These are phyloP conservation scores for Fonsecaea erecta DNA, from an alignment of 2,329 filamentous ascomycete genomes.

Conservation along the genomic window DNA sequence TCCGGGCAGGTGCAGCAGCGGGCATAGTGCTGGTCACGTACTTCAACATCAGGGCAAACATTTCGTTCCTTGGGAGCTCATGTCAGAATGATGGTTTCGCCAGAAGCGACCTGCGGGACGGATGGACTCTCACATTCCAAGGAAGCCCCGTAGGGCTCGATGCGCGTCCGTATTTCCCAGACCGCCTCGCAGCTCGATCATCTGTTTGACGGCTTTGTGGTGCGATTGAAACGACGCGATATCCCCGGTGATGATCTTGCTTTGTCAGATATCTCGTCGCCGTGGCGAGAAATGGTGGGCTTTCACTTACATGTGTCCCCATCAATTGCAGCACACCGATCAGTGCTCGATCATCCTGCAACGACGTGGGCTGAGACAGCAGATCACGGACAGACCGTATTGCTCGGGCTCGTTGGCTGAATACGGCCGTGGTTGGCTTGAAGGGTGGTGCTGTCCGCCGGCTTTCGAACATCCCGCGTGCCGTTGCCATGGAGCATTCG, in stretches of 20 bases:
- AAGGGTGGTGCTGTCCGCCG: neutral
- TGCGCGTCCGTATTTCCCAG: neutral
- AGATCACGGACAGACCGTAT: neutral
- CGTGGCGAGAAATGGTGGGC: neutral
- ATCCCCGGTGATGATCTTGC: slow-evolving; percentile 1
- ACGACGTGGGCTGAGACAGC: neutral
- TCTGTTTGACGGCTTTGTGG: slow-evolving; percentile 3
- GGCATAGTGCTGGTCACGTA: neutral
- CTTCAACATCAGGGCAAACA: slow-evolving; percentile 1
- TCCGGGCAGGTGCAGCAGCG: neutral
- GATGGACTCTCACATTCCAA: neutral
- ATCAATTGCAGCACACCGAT: slow-evolving; percentile 4
- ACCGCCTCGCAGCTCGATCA: slow-evolving; percentile 4
- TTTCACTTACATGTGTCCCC: neutral
- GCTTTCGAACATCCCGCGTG: slow-evolving; percentile 1
- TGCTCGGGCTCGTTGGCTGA: neutral
- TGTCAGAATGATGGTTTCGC: neutral
- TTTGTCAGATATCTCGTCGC: neutral
- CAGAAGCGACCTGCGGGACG: too few relatives aligned
- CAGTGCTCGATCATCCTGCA: neutral
- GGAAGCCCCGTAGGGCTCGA: neutral
- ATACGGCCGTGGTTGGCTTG: neutral
- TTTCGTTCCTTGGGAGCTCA: neutral
- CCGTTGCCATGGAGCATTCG: neutral
- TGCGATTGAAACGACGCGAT: neutral